A percentile compares a stretch with the other conserved stretches of the same genome.
Conservation (phyloP, 1,284 basidiomycete genomes). For the Heterobasidion annosum region DNA sequence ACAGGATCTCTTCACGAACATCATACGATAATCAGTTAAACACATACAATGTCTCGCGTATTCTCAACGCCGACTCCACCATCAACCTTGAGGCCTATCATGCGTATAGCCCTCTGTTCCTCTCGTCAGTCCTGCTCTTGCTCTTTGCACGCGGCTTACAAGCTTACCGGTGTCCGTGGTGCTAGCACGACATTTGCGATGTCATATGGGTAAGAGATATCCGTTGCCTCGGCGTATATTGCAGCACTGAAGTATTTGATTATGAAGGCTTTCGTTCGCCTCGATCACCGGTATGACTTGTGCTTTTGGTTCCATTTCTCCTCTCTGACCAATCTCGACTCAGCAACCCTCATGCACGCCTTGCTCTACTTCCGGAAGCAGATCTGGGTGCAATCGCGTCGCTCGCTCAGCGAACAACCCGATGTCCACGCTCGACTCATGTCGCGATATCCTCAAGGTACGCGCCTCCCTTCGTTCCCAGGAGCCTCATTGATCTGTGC, state of each 20-base stretch:
- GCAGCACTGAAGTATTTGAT: not conserved
- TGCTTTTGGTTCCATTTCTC: not conserved
- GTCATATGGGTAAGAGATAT: slow-evolving; percentile 22
- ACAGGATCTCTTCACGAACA: slow-evolving; percentile 38
- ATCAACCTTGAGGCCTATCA: slow-evolving; percentile 64
- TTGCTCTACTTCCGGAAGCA: slow-evolving; percentile 59
- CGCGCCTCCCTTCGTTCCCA: slow-evolving; percentile 6
- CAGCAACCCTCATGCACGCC: slow-evolving; percentile 70
- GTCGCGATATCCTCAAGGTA: slow-evolving; percentile 58
- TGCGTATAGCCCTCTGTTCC: slow-evolving; percentile 77
- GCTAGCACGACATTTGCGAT: slow-evolving; percentile 39
- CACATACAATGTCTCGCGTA: slow-evolving; percentile 58
- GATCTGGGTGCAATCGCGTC: slow-evolving; percentile 57
- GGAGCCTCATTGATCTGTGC: slow-evolving; percentile 38
- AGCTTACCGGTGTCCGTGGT: slow-evolving; percentile 18
- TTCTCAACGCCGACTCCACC: slow-evolving; percentile 49
- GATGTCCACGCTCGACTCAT: slow-evolving; percentile 83
- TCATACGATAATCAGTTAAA: slow-evolving; percentile 58
- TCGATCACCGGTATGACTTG: slow-evolving; percentile 44
- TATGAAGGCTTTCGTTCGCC: slow-evolving; percentile 39
- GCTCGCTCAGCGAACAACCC: slow-evolving; percentile 60
- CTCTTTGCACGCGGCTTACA: not conserved
- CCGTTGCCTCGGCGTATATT: not conserved
- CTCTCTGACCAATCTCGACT: slow-evolving; percentile 24
- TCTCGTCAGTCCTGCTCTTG: slow-evolving; percentile 35